Base-by-base conservation (phyloP, 106 monocot genomes). In the Platanthera zijinensis region DNA sequence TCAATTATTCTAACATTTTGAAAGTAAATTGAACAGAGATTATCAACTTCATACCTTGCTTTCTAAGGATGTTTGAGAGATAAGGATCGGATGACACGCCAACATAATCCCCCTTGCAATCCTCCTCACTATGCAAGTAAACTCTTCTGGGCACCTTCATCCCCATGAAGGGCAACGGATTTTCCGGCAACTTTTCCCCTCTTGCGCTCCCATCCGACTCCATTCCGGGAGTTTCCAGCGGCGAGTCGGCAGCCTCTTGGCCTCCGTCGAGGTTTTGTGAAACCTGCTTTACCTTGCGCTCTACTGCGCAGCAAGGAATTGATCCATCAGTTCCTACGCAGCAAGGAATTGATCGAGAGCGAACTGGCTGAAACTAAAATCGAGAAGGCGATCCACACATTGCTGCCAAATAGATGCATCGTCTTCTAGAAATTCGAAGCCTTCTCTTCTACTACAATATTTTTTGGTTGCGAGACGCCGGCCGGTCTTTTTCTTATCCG, bases 61-160 rank as follows among this genome's bases (percentile, higher is more conserved):
- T 94, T 28, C 84, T 76, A 22, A 90, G 70, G 56, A 94, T 78
- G 78, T 85, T 94, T 47, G 76, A 75, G 50, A 94, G 83, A 62
- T 78, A 85, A 11, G 86, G 82, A 81, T 90, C 88, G 52, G 84
- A 86, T 17, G 74, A 68, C 13, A 93, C 82, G 59, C 80, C 88
- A 50, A 93, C 64, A 77, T 93, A 93, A 71, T 93, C 93, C 51
- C 93, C 90, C 45, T 80, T 30, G 74, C 80, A 84, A 13, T 73
- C 73, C 46, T 83, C n/a, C 83, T 46, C 25, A 25, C 80, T 18
- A 4, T 69, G 50, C 51, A 84, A 61, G 51, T 81, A 79, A 13
- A 87, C 83, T 74, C 85, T 70, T 17, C 92, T 56, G 71, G 83
- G 67, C 39, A 89, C 77, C 77, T 84, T 93, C 80, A 85, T 81